Evolutionary conservation across 2,329 filamentous ascomycete genomes (phyloP).

Genomic region (Zelopaecilomyces penicillatus): DNA sequence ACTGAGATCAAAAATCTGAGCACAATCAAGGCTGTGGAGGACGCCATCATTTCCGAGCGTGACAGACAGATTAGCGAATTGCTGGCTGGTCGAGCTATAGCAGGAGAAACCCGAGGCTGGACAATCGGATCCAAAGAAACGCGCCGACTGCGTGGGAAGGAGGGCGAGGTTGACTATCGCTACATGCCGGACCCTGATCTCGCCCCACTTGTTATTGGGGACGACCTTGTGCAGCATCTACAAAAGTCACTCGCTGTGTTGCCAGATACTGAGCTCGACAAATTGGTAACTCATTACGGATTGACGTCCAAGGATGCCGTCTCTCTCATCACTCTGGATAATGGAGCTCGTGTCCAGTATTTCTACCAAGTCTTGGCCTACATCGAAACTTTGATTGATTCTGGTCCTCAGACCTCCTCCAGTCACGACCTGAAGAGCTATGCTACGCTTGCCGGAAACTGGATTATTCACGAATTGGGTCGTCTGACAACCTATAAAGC

Average conservation of each 20-base stretch:
- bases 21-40: conserved; percentile 90
- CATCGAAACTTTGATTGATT: conserved; percentile 26
- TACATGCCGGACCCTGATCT: conserved; percentile 98
- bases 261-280: conserved; percentile 61
- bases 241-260: conserved; percentile 55
- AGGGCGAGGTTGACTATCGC: conserved; percentile 93
- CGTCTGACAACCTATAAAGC: conserved; percentile 50
- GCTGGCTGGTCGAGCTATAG: conserved; percentile 63
- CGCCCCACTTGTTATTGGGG: conserved; percentile 65
- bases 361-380: conserved; percentile 59
- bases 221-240: conserved; percentile 60
- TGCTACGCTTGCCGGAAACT: conserved; percentile 48
- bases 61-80: conserved; percentile 79
- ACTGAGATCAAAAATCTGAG: conserved; percentile 98
- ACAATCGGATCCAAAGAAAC: conserved; percentile 78
- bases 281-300: conserved; percentile 54
- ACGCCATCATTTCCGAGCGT: conserved; percentile 85
- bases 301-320: conserved; percentile 76
- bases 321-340: conserved; percentile 67
- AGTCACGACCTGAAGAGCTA: conserved; percentile 24
- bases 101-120: conserved; percentile 90
- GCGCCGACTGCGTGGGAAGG: conserved; percentile 75
- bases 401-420: conserved; percentile 11
- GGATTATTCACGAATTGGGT: conserved; percentile 69
- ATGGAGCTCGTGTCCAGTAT: conserved; percentile 73